Base-by-base conservation (phyloP, 176 grass and related monocot genomes). In the Alopecurus myosuroides region DNA sequence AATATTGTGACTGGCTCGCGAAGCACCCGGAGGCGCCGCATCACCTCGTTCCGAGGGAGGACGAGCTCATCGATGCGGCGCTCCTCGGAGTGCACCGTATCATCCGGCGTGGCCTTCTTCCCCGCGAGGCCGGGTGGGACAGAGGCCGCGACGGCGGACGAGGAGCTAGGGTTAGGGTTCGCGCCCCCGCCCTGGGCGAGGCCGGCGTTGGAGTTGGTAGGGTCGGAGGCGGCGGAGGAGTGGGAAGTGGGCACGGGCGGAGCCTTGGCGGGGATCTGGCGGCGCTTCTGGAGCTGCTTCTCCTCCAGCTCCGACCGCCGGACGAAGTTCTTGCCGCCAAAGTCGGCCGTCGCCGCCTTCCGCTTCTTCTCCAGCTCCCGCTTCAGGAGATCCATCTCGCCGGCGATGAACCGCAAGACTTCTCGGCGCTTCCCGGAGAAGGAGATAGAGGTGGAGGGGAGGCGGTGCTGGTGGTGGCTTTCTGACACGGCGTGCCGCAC, bases 221-320 rank as follows among this genome's bases (percentile, higher is more conserved):
- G 35, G 63, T 31, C 77, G 69, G 80, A 78, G 44, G 31, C 36
- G 19, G 25, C 49, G 45, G 74, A 63, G 66, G 72, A 37, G 35
- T 78, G 46, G 45, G 82, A 0, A 20, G 83, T 61, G n/a, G 56
- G 56, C 56, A 64, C 74, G 35, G 82, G 33, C 17, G 50, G 76
- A n/a, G 83, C 78, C 62, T 94, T 98, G 83, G 76, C 23, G 15
- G 80, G 78, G 74, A 79, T 77, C 22, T 86, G 79, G n/a, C 85
- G 96, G 25, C 90, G 85, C 68, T 91, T 92, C 85, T 95, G 89
- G 78, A 99, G 85, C 91, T 99, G 71, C 87, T 92, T 94, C 51
- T 92, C 91, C 81, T 99, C 91, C 77, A 98, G 94, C 83, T 98
- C 95, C 76, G 93, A 98, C 55, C 93, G 93, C 63, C 89, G 89